Evolutionary conservation across 768 basidiomycete genomes (phyloP), one percentile per base, ranked within the genome.

Genomic region (Mycena haematopus): DNA sequence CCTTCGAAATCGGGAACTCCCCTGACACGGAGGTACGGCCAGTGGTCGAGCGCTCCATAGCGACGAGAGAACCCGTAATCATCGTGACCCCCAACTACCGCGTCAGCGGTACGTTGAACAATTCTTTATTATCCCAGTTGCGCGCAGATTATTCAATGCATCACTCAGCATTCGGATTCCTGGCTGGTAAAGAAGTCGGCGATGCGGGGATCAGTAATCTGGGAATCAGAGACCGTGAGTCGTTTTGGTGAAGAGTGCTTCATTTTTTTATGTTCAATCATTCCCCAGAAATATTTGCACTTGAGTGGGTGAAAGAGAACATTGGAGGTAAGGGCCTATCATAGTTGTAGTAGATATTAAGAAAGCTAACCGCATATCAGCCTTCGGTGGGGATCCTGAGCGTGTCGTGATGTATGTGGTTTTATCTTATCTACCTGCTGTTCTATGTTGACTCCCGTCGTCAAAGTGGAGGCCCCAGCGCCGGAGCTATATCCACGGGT

Each of bases 81-180:
- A 15, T 42, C n/a, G 40, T 42, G 7, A 42, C 40, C 19, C 40
- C 40, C 6, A 42, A 42, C n/a, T 42, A 65, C 25, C 47, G 63
- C 6, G 44, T 65, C 6, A 59, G 5, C 15, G 63, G 63, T 56
- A n/a, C n/a, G n/a, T n/a, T n/a, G 36, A 59, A n/a, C 14, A 17
- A 2, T 21, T 21, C 21, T 14, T 17, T 22, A 17, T 33, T n/a
- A n/a, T 3, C 19, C 13, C 15, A 6, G 7, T 2, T 27, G n/a
- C n/a, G n/a, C 61, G 10, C 21, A 29, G 1, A 19, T 24, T 46
- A 19, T 10, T 17, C 1, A 9, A 65, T n/a, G n/a, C n/a, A n/a
- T n/a, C n/a, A n/a, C n/a, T n/a, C n/a, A n/a, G 58, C 53, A 1
- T 56, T 59, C 6, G 63, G 63, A 2, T 65, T 65, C 24, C 45